A percentile compares a stretch with the other conserved stretches of the same genome.
phyloP scores from a whole-genome alignment of 2,329 filamentous ascomycete species.

The Cyclaneusma minus region DNA sequence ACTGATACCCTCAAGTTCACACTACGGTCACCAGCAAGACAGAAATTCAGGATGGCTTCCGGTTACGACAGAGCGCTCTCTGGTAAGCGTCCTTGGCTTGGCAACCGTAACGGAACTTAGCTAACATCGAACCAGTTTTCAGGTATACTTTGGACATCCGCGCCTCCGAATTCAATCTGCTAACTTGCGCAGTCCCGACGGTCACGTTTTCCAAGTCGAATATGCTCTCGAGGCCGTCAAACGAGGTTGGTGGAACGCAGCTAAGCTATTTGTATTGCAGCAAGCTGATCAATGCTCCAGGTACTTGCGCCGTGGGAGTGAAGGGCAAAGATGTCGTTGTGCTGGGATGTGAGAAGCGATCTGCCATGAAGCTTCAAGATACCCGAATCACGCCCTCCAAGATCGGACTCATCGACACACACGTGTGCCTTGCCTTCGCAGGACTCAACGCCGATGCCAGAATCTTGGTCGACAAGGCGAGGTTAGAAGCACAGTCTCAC shows the following conservation, averaged over 20 bases:
- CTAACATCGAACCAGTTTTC: conserved; percentile 50
- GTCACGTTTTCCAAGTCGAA: conserved; percentile 99
- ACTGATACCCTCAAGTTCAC: conserved; percentile 4
- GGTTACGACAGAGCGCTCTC: conserved; percentile 99
- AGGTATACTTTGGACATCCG: conserved; percentile 36
- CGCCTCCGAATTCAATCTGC: conserved; percentile 13
- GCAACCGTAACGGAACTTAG: conserved; percentile 22
- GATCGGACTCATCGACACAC: conserved; percentile 88
- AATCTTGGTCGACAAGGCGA: conserved; percentile 95
- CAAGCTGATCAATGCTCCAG: conserved; percentile 26
- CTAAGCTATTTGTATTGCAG: conserved; percentile 6
- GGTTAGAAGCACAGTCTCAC: conserved; percentile 93
- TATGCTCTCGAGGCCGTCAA: conserved; percentile 98
- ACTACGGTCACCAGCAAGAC: conserved; percentile 1
- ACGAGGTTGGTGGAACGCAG: conserved; percentile 48
- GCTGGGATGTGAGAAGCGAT: conserved; percentile 94
- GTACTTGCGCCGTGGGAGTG: conserved; percentile 94
- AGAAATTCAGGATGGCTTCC: conserved; percentile 53
- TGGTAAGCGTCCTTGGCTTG: conserved; percentile 46
- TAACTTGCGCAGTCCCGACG: conserved; percentile 67
- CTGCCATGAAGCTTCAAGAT: conserved; percentile 98
- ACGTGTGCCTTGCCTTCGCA: conserved; percentile 93
- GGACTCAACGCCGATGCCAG: conserved; percentile 95
- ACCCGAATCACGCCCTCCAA: conserved; percentile 98
- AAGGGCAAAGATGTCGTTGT: conserved; percentile 93